Base-by-base conservation (phyloP, 2,329 filamentous ascomycete species). In the Akanthomyces dipterigenus region DNA sequence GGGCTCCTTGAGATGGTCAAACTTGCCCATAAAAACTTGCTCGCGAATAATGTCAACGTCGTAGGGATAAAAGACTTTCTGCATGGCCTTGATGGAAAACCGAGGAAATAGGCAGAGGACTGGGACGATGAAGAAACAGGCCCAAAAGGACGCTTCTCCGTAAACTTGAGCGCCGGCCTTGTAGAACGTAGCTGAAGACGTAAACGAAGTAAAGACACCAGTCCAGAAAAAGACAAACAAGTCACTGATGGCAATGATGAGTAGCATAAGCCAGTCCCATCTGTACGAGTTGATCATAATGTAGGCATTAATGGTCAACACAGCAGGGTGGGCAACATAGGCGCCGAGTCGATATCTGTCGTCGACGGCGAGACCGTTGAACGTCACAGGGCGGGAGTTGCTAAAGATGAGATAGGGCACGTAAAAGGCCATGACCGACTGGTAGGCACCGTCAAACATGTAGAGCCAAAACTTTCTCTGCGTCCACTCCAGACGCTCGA, bases 11-110 rank as follows among this genome's bases (percentile, higher is more conserved):
- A 93, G 80, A 68, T 91, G 85, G 66, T 89, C 86, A 72, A 96
- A 98, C 70, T 88, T 87, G 67, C 95, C 95, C 76, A 87, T 81
- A 31, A 85, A 85, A 64, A 96, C 86, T 77, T 98, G 92, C 75
- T 99, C 95, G 53, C 95, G 91, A 69, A 99, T 87, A 65, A 99
- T 96, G 72, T 99, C 95, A 62, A 97, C 88, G 69, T 99, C 95
- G 67, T 89, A 88, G 4, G 95, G 95, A 74, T 89, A 90, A 77
- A 92, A 98, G 60, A 96, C 89, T 77, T 99, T 99, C 74, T 98
- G 95, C 55, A 95, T 76, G 36, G 88, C 81, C 77, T 99, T 99
- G 77, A 90, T 82, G 53, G 85, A 83, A 73, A 98, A 96, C 28
- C 95, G 88, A 12, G 95, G 95, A 63, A 96, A 86, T 55, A 99